Base-by-base conservation (phyloP, 2,329 filamentous ascomycete genomes). In the Chalaropsis thielavioides region DNA sequence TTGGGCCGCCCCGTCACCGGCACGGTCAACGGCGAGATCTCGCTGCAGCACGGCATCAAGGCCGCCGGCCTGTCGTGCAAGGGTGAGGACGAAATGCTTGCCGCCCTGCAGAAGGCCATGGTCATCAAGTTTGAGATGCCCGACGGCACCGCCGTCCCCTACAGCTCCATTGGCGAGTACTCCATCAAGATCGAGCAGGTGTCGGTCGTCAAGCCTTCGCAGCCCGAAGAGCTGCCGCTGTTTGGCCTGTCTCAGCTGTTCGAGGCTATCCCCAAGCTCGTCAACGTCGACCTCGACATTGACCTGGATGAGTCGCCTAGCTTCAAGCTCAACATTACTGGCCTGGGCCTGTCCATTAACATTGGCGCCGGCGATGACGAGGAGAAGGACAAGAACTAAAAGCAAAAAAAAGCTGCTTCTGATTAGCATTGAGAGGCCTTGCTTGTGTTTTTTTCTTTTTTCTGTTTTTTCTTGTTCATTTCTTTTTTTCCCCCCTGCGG, bases 21-120 rank as follows among this genome's bases (percentile, higher is more conserved):
- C 60, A 71, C 68, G 35, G 59, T 73, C 5, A 68, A 74, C 66
- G 74, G 73, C 31, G 70, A 70, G 27, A 71, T 75, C 44, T 74
- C 79, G 60, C 74, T 79, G 61, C 75, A 76, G 67, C 84, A 86
- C 69, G 88, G 88, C 10, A 87, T 91, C 73, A 85, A 88, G 71
- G 69, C 78, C 2, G 85, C 83, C 0, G 85, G 85, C 41, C 70
- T 66, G 7, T 24, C n/a, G n/a, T 54, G 24, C 54, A 31, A 27
- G 13, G 15, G 8, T 56, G 59, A 27, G 22, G 19, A 61, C 11
- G 61, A 64, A 22, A 67, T 64, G 63, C 40, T 65, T 3, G 31
- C 40, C 10, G 17, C 49, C 10, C 61, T 65, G 19, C 54, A 59
- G 40, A 64, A 64, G 17, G 68, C 69, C 3, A 68, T 77, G 19